phyloP scores from a whole-genome alignment of 768 basidiomycete genomes.

The Macrolepiota fuliginosa region DNA sequence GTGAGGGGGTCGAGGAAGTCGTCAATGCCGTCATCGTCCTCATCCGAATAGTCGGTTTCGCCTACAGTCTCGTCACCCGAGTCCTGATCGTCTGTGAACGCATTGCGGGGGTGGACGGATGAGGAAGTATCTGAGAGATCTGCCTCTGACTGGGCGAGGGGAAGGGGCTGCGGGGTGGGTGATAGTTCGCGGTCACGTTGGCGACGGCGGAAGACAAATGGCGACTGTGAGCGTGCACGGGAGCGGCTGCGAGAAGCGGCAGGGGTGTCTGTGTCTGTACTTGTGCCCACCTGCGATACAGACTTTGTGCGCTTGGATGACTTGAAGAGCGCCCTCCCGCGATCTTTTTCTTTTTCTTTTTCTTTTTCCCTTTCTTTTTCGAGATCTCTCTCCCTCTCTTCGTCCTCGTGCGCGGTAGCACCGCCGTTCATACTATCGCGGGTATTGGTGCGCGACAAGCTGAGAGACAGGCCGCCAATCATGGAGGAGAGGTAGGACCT shows the following conservation, averaged over 20 bases:
- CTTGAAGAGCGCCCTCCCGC: slow-evolving; percentile 52
- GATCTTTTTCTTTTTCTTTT: slow-evolving; percentile 31
- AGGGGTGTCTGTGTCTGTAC: slow-evolving; percentile 30
- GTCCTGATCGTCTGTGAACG: slow-evolving; percentile 56
- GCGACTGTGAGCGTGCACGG: slow-evolving; percentile 62
- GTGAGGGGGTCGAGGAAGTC: slow-evolving; percentile 73
- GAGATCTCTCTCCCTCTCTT: not conserved
- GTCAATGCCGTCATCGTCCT: slow-evolving; percentile 57
- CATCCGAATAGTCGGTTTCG: slow-evolving; percentile 58
- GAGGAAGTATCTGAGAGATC: slow-evolving; percentile 59
- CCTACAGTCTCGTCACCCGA: slow-evolving; percentile 64
- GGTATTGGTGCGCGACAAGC: slow-evolving; percentile 54
- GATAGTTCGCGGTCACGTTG: slow-evolving; percentile 59
- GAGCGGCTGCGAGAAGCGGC: slow-evolving; percentile 43
- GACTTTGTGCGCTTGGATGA: slow-evolving; percentile 42
- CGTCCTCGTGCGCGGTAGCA: not conserved
- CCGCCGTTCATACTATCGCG: slow-evolving; percentile 39
- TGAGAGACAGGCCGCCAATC: slow-evolving; percentile 63
- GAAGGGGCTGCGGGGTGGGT: slow-evolving; percentile 53
- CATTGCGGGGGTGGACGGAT: slow-evolving; percentile 55
- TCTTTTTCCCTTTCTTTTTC: not conserved
- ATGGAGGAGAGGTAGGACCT: slow-evolving; percentile 72
- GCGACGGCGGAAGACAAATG: slow-evolving; percentile 78
- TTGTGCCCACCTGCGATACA: slow-evolving; percentile 34
- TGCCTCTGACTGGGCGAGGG: slow-evolving; percentile 59